Evolutionary conservation across 257 asterid species (phyloP), one percentile per base, ranked within the genome.

Genomic region (Petunia secreta): DNA sequence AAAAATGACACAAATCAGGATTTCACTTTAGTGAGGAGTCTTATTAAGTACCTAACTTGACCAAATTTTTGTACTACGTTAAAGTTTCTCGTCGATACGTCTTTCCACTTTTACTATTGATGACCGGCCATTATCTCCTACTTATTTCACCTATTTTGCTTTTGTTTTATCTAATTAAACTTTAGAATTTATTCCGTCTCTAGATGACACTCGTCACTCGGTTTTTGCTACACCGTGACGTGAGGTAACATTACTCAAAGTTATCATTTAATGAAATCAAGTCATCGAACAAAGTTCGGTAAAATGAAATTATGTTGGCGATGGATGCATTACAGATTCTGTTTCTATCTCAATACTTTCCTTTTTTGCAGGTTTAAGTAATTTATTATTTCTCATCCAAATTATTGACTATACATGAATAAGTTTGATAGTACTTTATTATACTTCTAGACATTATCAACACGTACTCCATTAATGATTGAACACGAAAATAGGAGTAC

Each of bases 71-170:
- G 40, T 36, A 25, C 25, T 25, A 25, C 25, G 25, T 25, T 25
- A 8, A 44, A 43, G 3, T 46, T 46, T 50, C 16, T 46, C 9
- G 58, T 69, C 58, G 4, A 46, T 44, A 68, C 75, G n/a, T 44
- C 58, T 46, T 69, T 9, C 41, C 58, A 8, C 7, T 46, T 25
- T 69, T 46, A 69, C 39, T 13, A 16, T 16, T 69, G 76, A 69
- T 69, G 76, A 69, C 58, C n/a, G 25, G 40, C 44, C n/a, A n/a
- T 68, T 13, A 43, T 68, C n/a, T 44, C 58, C 58, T 16, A 44
- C 54, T 16, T 69, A 16, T 69, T 44, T 44, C 58, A 44, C 41
- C 16, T 46, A 43, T n/a, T 41, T 41, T 41, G 4, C 46, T 3
- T 63, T 63, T 39, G 36, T 3, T 34, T 62, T 9, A 25, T 25